Evolutionary conservation across 371 early-diverging fungal species (phyloP), one percentile per base, ranked within the genome.

Genomic region (Mucor irregularis): DNA sequence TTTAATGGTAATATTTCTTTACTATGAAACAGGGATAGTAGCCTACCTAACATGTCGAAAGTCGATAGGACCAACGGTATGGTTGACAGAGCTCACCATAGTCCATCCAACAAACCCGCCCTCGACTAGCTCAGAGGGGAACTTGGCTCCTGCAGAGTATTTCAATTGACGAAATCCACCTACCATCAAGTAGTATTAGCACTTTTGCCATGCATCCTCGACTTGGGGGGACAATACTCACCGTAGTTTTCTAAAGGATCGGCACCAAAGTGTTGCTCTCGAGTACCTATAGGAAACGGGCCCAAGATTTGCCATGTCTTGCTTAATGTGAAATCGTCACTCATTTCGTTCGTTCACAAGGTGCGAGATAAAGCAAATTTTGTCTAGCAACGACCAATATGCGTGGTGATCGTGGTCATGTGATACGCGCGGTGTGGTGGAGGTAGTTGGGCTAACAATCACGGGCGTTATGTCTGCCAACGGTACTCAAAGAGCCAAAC

Each of bases 241-340:
- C 86, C 87, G 55, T 82, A 87, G 14, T 85, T 81, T 52, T 84
- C 84, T 35, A 88, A 56, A 2, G 82, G 83, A 56, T 89, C 89
- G 6, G 78, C 80, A n/a, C 87, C 87, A 53, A 84, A 82, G 42
- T 80, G 79, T 45, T 80, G 81, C 34, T 87, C 87, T 10, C 87
- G 73, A 61, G 83, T 81, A 4, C 87, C 87, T 11, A 80, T 74
- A 8, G 89, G 82, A 55, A 86, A 88, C 0, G 87, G 87, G 9
- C 88, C 88, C 2, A 88, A 71, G 3, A 78, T 68, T 71, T 78
- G 58, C 72, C 72, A 70, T 14, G 44, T 56, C 35, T 53, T 60
- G 10, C 49, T 53, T 25, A 60, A 30, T 1, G 54, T 48, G 26
- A 48, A 53, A 22, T 38, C n/a, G 19, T 19, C n/a, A n/a, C n/a